Percentiles rank a stretch among this genome's conserved stretches.
These are phyloP conservation scores for Calendula officinalis DNA, from an alignment of 129 eudicot species.

Conservation along the genomic window DNA sequence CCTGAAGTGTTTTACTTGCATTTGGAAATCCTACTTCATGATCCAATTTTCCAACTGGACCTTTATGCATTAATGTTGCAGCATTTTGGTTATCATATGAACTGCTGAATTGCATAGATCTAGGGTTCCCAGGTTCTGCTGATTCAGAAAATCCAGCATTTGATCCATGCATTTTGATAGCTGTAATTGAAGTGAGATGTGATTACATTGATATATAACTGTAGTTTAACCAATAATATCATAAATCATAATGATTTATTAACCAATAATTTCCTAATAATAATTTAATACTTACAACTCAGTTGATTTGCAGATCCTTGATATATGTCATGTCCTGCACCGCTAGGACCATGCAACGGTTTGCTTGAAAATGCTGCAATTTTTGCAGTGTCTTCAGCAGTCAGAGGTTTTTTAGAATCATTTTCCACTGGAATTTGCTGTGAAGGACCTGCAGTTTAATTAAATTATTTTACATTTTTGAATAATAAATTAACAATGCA, in stretches of 20 bases:
- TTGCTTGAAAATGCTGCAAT: constrained; percentile 53
- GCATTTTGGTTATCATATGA: constrained; percentile 52
- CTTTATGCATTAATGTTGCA: constrained; percentile 46
- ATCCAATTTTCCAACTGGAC: constrained; percentile 54
- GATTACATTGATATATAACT: constrained; percentile 12
- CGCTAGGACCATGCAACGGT: constrained; percentile 49
- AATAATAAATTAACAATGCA: constrained; percentile 11
- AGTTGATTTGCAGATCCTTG: constrained; percentile 65
- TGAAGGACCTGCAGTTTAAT: constrained; percentile 60
- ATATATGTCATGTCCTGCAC: constrained; percentile 59
- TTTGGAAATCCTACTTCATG: constrained; percentile 52
- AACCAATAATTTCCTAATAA: too few relatives aligned
- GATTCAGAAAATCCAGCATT: constrained; percentile 42
- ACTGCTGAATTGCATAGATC: constrained; percentile 46
- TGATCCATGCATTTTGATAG: constrained; percentile 48
- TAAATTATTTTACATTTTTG: constrained; percentile 15
- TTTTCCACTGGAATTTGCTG: constrained; percentile 50
- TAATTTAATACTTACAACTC: constrained; percentile 33
- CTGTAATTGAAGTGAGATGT: constrained; percentile 23
- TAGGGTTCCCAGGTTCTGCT: constrained; percentile 46
- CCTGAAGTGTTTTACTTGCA: constrained; percentile 64
- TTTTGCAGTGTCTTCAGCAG: constrained; percentile 45
- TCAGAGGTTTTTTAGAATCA: constrained; percentile 47
- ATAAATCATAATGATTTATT: constrained; percentile 5
- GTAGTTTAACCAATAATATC: constrained; percentile 11